Evolutionary conservation across 257 asterid species (phyloP).

Genomic region (Dorcoceras hygrometricum): DNA sequence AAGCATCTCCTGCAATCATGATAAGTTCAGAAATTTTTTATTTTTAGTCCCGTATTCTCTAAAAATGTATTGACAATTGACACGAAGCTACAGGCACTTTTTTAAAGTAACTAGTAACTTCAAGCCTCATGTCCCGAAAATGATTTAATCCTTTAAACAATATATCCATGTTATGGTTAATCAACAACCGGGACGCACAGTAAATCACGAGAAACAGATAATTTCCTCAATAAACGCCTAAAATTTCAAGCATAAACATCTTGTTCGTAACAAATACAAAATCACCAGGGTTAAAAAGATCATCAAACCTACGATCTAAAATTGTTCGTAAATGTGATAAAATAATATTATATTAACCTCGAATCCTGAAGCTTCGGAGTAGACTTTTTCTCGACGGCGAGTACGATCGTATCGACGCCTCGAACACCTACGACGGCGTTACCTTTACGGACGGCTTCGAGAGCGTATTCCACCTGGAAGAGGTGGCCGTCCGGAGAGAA

Average conservation of each 20-base stretch:
- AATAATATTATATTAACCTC: slow-evolving; percentile 26
- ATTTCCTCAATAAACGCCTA: background rate
- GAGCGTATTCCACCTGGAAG: slow-evolving; percentile 66
- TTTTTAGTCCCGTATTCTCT: background rate
- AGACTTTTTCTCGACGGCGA: slow-evolving; percentile 65
- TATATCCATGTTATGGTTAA: too few species aligned
- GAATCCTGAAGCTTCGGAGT: slow-evolving; percentile 67
- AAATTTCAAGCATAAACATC: too few species aligned
- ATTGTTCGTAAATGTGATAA: background rate
- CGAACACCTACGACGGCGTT: slow-evolving; percentile 70
- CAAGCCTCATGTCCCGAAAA: too few species aligned
- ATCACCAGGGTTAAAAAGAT: background rate
- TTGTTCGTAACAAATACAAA: background rate
- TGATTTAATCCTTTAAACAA: background rate
- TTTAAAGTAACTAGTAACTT: too few species aligned
- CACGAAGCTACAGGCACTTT: too few species aligned
- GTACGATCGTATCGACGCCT: slow-evolving; percentile 55
- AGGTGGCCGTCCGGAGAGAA: slow-evolving; percentile 75
- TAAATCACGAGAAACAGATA: background rate
- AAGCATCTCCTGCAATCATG: slow-evolving; percentile 4
- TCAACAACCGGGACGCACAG: too few species aligned
- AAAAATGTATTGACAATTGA: too few species aligned
- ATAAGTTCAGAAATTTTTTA: background rate
- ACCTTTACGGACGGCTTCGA: slow-evolving; percentile 67
- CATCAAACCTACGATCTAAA: background rate